phyloP scores from a whole-genome alignment of 1,284 basidiomycete genomes.

The Sparassis latifolia region DNA sequence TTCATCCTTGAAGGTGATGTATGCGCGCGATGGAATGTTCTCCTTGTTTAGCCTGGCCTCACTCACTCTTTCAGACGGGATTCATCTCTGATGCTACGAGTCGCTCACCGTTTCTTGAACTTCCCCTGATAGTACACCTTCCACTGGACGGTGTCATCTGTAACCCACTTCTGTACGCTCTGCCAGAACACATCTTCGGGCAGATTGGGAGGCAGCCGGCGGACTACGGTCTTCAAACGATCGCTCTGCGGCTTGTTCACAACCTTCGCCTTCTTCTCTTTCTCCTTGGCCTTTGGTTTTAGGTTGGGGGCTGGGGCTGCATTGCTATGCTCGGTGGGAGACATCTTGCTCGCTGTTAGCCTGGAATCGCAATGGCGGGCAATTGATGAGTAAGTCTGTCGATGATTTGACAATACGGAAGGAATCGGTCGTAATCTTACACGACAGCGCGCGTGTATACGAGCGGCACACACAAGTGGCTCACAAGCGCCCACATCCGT shows the following conservation, averaged over 20 bases:
- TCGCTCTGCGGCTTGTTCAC: slow-evolving; percentile 29
- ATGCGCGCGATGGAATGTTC: slow-evolving; percentile 82
- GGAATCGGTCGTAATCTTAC: no score
- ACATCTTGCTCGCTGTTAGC: no score
- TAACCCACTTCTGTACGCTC: slow-evolving; percentile 81
- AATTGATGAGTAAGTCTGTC: no score
- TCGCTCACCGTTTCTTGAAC: slow-evolving; percentile 60
- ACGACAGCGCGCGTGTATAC: no score
- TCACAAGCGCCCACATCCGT: no score
- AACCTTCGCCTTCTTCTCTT: slow-evolving; percentile 18
- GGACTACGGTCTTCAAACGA: slow-evolving; percentile 84
- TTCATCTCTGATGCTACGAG: not conserved
- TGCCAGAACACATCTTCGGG: slow-evolving; percentile 94
- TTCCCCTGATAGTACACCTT: slow-evolving; percentile 66
- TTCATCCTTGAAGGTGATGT: slow-evolving; percentile 81
- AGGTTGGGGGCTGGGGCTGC: slow-evolving; percentile 4
- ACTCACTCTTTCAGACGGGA: no score
- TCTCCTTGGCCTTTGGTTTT: slow-evolving; percentile 14
- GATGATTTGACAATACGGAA: no score
- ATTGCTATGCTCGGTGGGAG: not conserved
- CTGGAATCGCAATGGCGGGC: no score
- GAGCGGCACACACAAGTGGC: no score
- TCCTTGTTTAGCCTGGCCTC: slow-evolving; percentile 65
- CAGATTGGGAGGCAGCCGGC: slow-evolving; percentile 85
- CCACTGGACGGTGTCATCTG: slow-evolving; percentile 67